Base-by-base conservation (phyloP, 1,139 yeast species). In the Hemisphaericaspora xylofermentans region DNA sequence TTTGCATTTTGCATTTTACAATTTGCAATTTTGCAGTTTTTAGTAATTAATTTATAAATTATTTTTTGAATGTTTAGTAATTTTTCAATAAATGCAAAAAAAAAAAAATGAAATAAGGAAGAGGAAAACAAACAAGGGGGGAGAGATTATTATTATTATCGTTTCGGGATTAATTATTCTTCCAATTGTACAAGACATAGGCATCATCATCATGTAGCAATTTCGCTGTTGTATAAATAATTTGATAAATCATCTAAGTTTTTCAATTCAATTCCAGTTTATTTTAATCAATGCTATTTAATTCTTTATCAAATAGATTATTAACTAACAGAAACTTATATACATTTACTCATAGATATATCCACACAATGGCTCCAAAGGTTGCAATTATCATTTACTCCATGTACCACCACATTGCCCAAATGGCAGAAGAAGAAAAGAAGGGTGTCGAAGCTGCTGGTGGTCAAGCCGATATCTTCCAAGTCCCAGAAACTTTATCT, bases 401-500 rank as follows among this genome's bases (percentile, higher is more conserved):
- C 41, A 66, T 83, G 59, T 88, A 86, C 74, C 89, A 89, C 55
- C 96, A 88, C 69, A 68, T 84, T 53, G 80, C 81, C 52, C 67
- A 72, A 39, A 53, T 85, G 49, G 95, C 95, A 46, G 77, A 80
- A 65, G 74, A 84, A 45, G 82, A 79, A 58, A 77, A 82, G 68
- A 71, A 69, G 47, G 96, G 95, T 59, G 69, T 86, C 45, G 83
- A 78, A 57, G 71, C 79, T 34, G 83, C 91, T 39, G 95, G 95
- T 56, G 86, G 86, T 52, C 53, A 61, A 6, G 93, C 88, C 43
- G 81, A 77, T 51, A 75, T 85, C 53, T 85, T 63, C 73, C 95
- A 85, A 70, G 81, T 88, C 46, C 81, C 88, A 46, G 96, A 88
- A 69, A 87, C 95, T 40, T 71, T 88, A 47, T 61, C 82, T 26